Percentiles rank a stretch among this genome's conserved stretches.
Evolutionary conservation across 352 stramenopile genomes (phyloP).

Genomic region (Plasmopara viticola): DNA sequence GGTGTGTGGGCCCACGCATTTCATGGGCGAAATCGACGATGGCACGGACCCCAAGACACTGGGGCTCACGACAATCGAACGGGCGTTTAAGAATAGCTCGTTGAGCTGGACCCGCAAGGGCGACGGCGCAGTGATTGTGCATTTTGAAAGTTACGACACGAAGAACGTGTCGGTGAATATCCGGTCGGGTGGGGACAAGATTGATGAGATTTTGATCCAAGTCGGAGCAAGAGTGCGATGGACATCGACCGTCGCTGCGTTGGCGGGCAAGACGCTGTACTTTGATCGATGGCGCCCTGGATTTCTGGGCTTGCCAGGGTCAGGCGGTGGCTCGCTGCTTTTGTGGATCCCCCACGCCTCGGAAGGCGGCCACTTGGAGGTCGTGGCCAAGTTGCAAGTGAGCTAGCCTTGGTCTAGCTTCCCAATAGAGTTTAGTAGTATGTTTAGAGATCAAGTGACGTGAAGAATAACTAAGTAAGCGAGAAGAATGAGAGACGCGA

Average conservation of each 20-base stretch:
- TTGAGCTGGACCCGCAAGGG: conserved; percentile 36
- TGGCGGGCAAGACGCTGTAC: conserved; percentile 62
- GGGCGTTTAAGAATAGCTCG: conserved; percentile 36
- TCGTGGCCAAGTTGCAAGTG: conserved; percentile 41
- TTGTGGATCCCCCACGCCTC: conserved; percentile 46
- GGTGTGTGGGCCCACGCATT: conserved; percentile 50
- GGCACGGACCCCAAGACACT: conserved; percentile 34
- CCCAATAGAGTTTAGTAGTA: conserved; percentile 4
- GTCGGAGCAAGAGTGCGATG: conserved; percentile 26
- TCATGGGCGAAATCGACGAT: conserved; percentile 53
- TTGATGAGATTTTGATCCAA: conserved; percentile 32
- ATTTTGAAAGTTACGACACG: conserved; percentile 37
- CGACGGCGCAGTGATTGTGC: conserved; percentile 30
- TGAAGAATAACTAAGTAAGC: neutral
- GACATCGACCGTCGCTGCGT: conserved; percentile 24
- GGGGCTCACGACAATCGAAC: conserved; percentile 29
- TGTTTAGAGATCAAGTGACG: neutral
- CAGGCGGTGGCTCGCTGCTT: conserved; percentile 51
- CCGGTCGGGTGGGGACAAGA: conserved; percentile 33
- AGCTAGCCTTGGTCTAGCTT: conserved; percentile 20
- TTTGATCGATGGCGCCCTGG: conserved; percentile 57
- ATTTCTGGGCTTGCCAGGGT: conserved; percentile 48
- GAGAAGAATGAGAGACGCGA: neutral
- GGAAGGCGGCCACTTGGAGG: conserved; percentile 37
- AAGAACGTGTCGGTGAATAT: conserved; percentile 45